Conservation (phyloP, 2,329 filamentous ascomycete genomes). For the Neocatenulostroma microsporum region DNA sequence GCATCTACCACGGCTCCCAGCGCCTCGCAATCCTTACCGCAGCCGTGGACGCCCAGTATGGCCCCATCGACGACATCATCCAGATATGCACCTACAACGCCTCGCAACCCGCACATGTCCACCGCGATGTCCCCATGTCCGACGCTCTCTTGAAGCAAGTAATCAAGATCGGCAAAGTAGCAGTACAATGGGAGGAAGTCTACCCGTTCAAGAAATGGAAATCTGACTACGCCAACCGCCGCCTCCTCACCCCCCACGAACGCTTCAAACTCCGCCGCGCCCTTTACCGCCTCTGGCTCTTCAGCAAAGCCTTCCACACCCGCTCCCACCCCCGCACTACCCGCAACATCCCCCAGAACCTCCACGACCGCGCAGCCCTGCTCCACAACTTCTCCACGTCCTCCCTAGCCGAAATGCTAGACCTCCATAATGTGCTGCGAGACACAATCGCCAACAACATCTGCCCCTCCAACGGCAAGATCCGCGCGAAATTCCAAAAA, state of each 20-base stretch:
- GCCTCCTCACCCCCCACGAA: slow-evolving; percentile 45
- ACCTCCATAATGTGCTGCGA: slow-evolving; percentile 49
- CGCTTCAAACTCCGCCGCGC: slow-evolving; percentile 48
- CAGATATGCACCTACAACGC: slow-evolving; percentile 55
- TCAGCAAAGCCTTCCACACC: slow-evolving; percentile 51
- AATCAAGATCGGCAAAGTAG: slow-evolving; percentile 46
- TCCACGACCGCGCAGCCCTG: slow-evolving; percentile 47
- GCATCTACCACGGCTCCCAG: slow-evolving; percentile 46
- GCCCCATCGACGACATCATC: slow-evolving; percentile 51
- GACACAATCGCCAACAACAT: slow-evolving; percentile 51
- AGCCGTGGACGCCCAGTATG: slow-evolving; percentile 49
- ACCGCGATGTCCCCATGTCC: slow-evolving; percentile 47
- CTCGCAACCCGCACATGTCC: slow-evolving; percentile 50
- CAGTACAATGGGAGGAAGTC: slow-evolving; percentile 52
- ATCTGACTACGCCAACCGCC: slow-evolving; percentile 47
- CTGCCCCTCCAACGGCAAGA: slow-evolving; percentile 55
- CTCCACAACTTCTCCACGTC: slow-evolving; percentile 51
- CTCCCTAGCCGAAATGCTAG: slow-evolving; percentile 53
- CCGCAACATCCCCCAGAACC: slow-evolving; percentile 39
- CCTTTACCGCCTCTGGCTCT: slow-evolving; percentile 55
- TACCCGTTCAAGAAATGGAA: slow-evolving; percentile 59
- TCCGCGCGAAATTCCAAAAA: slow-evolving; percentile 52
- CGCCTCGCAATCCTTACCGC: slow-evolving; percentile 47
- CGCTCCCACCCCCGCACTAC: slow-evolving; percentile 43
- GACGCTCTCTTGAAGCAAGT: slow-evolving; percentile 50